Evolutionary conservation across 805 yeast species (phyloP), one percentile per base, ranked within the genome.

Genomic region (Kuraishia capsulata): DNA sequence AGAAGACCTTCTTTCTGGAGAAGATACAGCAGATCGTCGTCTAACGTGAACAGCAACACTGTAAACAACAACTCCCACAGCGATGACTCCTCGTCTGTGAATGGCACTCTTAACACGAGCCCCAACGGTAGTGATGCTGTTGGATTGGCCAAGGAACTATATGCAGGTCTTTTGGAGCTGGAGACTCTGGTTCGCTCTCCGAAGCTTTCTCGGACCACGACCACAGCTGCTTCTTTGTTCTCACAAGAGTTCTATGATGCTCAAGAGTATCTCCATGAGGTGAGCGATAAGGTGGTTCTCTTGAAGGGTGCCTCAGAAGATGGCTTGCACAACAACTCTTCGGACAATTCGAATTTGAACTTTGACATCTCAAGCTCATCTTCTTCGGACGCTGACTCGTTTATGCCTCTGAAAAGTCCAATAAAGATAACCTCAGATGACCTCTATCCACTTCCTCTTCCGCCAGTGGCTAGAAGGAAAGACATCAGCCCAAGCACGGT

Each of bases 191-290:
- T 23, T 8, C 14, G 14, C 6, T 6, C 31, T 5, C 13, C 31
- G 14, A 25, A 24, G 23, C 31, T 34, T 4, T 34, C 37, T 5
- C 13, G 32, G 5, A 26, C 33, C 25, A 33, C 49, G 8, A 43
- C 43, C 4, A 51, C 53, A 3, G 47, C 52, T 2, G 50, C 54
- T 4, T 62, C 72, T 3, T 50, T 71, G 3, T 59, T 71, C 18
- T 66, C 72, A 3, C 73, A 71, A 33, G 78, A 75, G 37, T 78
- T 68, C 48, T 77, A 57, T 50, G 95, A 85, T 60, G 95, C 95
- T 1, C 69, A 68, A 36, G 90, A 82, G 32, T 69, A 64, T 44
- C 56, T 71, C n/a, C 77, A 68, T 37, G 67, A 66, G 17, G 52
- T 56, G 46, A 65, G 46, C 33, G 61, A 53, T 2, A 81, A 78